Base-by-base conservation (phyloP, 805 yeast species). In the Teunomyces lycoperdinae region DNA sequence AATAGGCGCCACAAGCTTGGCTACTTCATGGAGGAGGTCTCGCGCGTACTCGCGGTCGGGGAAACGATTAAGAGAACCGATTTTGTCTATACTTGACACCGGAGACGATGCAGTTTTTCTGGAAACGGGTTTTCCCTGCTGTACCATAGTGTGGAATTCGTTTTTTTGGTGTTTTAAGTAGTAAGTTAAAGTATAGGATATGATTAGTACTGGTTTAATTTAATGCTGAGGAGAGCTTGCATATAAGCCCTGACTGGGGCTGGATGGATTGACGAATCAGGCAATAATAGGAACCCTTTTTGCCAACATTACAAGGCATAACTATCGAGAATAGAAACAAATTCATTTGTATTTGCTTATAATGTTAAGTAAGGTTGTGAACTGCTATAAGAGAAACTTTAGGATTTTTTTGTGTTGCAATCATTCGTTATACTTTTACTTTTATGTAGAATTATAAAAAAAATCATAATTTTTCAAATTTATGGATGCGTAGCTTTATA, bases 1-100 rank as follows among this genome's bases (percentile, higher is more conserved):
- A 45, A 92, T 66, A 2, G 96, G 96, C 2, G 91, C 83, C 10
- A 87, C 94, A 29, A 76, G 65, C 24, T 73, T 75, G 2, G 92
- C 91, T 11, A 89, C 74, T 41, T 84, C 81, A 52, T 85, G 87
- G 3, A 90, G 72, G 35, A 87, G 53, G 13, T 79, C 78, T 29
- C 58, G 58, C 4, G 78, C 77, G 43, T 65, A 55, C 13, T 70
- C 76, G 42, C 61, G 59, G 53, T 73, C 76, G 3, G 65, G 53
- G 45, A 57, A 70, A 36, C 65, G 51, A 41, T 67, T 71, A 11
- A 73, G 56, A 0, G 73, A 63, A 1, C 73, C 76, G 6, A 73
- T 71, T 35, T 65, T 66, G 24, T 58, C 52, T 4, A 73, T 69
- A 29, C 59, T 61, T 3, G 71, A 50, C 3, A 66, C 67, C 2